phyloP scores from a whole-genome alignment of 768 basidiomycete species.

The Psilocybe tampanensis region DNA sequence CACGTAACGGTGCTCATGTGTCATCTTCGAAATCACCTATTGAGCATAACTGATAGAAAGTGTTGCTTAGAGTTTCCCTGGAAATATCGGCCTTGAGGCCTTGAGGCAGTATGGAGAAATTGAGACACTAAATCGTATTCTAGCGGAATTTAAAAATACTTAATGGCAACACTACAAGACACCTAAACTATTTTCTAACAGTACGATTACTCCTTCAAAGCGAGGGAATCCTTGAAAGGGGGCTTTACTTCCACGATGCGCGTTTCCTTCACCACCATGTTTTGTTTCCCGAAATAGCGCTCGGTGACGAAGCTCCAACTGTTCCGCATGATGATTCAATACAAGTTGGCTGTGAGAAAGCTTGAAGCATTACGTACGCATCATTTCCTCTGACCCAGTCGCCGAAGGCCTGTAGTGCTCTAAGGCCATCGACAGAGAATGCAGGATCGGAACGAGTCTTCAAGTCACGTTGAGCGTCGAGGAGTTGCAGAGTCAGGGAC shows the following conservation, averaged over 20 bases:
- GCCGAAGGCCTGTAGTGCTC: constrained; percentile 1
- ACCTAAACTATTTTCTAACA: not conserved
- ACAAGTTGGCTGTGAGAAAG: not conserved
- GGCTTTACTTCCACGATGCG: constrained; percentile 1
- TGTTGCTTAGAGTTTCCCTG: too few species aligned
- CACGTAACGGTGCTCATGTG: too few species aligned
- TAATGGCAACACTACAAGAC: not conserved
- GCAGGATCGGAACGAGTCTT: constrained; percentile 1
- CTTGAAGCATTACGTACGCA: not conserved
- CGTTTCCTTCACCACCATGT: not conserved
- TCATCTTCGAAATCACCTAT: too few species aligned
- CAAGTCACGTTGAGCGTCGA: constrained; percentile 1
- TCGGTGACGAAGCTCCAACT: constrained; percentile 9
- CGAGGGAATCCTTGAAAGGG: not conserved
- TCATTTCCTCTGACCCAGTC: constrained; percentile 10
- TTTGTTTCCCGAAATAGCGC: constrained; percentile 4
- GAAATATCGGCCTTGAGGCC: too few species aligned
- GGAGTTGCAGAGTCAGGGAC: not conserved
- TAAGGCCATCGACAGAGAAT: constrained; percentile 1
- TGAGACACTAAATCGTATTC: too few species aligned
- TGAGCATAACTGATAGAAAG: too few species aligned
- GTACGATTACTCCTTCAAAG: constrained; percentile 1
- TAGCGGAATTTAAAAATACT: not conserved
- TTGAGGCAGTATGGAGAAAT: too few species aligned
- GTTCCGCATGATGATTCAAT: not conserved